Percentiles rank a stretch among this genome's conserved stretches.
phyloP scores from a whole-genome alignment of 352 stramenopile species.

The Elongisporangium undulatum region DNA sequence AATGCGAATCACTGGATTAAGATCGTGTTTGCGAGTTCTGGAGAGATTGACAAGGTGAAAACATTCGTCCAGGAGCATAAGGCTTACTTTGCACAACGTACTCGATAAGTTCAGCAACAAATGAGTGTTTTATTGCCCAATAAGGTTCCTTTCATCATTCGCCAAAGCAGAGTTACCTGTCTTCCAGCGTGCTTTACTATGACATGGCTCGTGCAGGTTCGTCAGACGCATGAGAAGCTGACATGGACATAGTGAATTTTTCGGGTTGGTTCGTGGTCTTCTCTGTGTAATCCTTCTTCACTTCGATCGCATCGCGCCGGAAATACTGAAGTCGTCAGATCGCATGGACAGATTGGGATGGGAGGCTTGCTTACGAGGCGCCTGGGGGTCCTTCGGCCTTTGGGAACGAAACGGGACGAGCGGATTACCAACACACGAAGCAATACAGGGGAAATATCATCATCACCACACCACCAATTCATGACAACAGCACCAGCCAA shows the following conservation, averaged over 20 bases:
- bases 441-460: conserved; percentile 24
- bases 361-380: conserved; percentile 28
- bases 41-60: conserved; percentile 38
- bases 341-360: conserved; percentile 1
- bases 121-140: background rate
- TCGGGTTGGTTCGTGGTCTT: background rate
- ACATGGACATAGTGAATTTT: background rate
- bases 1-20: conserved; percentile 57
- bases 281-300: background rate
- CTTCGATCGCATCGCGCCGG: background rate
- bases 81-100: background rate
- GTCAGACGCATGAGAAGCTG: background rate
- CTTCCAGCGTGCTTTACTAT: background rate
- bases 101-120: background rate
- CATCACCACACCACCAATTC: conserved; percentile 18
- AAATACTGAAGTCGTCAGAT: background rate
- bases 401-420: conserved; percentile 16
- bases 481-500: conserved; percentile 1
- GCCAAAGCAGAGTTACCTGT: background rate
- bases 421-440: conserved; percentile 28
- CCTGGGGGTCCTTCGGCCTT: conserved; percentile 68
- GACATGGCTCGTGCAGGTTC: background rate
- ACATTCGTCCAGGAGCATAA: conserved; percentile 18
- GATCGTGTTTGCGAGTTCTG: conserved; percentile 44
- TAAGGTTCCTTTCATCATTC: background rate